Base-by-base conservation (phyloP, 169 alveolate genomes). In the Plasmodium malariae region DNA sequence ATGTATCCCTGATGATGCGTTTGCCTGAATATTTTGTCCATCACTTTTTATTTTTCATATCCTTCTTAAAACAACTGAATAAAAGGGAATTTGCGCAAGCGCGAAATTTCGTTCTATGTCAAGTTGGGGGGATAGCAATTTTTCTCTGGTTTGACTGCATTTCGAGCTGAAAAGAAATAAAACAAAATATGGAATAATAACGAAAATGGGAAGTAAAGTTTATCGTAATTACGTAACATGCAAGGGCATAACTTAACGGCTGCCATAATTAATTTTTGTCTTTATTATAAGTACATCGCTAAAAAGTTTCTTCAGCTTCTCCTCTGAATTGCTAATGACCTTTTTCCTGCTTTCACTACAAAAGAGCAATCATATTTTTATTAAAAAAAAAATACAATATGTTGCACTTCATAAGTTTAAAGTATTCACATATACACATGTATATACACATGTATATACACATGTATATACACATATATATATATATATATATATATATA, bases 221-320 rank as follows among this genome's bases (percentile, higher is more conserved):
- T n/a, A n/a, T 6, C 4, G 62, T n/a, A 26, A 59, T 9, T 19
- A 3, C 17, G 45, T 4, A 5, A 59, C 24, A n/a, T 21, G 37
- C 32, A 54, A 14, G 63, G 63, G n/a, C n/a, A n/a, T n/a, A n/a
- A n/a, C n/a, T n/a, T n/a, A n/a, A n/a, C n/a, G n/a, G n/a, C n/a
- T n/a, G n/a, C n/a, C n/a, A n/a, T n/a, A n/a, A n/a, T n/a, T n/a
- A n/a, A n/a, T n/a, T 67, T 12, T 70, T 11, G 12, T 24, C 43
- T 36, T 62, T 78, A n/a, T n/a, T n/a, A n/a, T n/a, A n/a, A n/a
- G n/a, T n/a, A 78, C 89, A 54, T 78, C 89, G 28, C 89, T 78
- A 48, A 78, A 78, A 21, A 78, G 89, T 28, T 78, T 78, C 55
- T 43, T 78, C 67, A 78, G 51, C 48, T 78, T 78, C 37, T 78